Evolutionary conservation across 2,329 filamentous ascomycete species (phyloP), one percentile per base, ranked within the genome.

Genomic region (Cercospora sp.): DNA sequence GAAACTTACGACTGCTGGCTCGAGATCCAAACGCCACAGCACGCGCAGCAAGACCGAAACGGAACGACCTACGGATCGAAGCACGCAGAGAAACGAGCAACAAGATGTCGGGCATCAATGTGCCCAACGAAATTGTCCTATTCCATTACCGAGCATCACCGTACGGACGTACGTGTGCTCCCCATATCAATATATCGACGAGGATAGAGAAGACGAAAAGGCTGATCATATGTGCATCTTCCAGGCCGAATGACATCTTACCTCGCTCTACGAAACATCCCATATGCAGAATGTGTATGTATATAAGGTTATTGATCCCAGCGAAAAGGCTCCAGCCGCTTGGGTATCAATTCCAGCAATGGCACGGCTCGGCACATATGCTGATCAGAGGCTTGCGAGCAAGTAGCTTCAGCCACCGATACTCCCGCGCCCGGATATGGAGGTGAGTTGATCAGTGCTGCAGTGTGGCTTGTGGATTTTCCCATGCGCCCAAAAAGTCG

Each of bases 141-240:
- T 91, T 89, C 77, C 88, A 91, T 78, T 92, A 92, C 76, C 76
- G 82, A 0, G 84, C 82, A 74, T 91, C 89, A 10, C 89, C 89
- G 0, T 91, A 87, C 74, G 89, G 66, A 21, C 61, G 66, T 66
- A 5, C 57, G 64, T 59, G n/a, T 63, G 13, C 32, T 26, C 45
- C 45, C 21, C 3, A 5, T 3, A 24, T 10, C 2, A 7, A 53
- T 2, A 53, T 53, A 53, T 62, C 40, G 10, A 8, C 59, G 21
- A 32, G 26, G 21, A 65, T 18, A 7, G 21, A 32, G 18, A 24
- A 12, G 37, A 28, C 13, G 5, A 7, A 3, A 30, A 28, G 13
- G 43, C 64, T 66, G 45, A 66, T 9, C 4, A 26, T 40, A 30
- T 10, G 26, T 13, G 18, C 13, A 12, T 8, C 21, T 6, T 40